Evolutionary conservation across 1,284 basidiomycete genomes (phyloP).

Genomic region (Cryptococcus sp.): DNA sequence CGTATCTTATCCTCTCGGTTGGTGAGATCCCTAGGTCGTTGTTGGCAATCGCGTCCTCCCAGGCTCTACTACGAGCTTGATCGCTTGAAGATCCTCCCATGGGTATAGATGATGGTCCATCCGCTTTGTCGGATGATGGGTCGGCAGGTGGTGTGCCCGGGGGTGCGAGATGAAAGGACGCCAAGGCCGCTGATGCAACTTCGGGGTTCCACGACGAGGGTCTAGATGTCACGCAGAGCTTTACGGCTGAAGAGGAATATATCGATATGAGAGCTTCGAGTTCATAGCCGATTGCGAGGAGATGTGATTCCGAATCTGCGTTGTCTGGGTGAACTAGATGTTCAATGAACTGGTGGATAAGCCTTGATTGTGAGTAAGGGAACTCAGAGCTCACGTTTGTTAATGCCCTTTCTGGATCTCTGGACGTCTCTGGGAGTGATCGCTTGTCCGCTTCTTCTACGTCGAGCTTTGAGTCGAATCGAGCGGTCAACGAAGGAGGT

Average conservation of each 20-base stretch:
- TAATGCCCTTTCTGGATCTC: background rate
- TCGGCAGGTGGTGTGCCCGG: background rate
- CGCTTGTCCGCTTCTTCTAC: background rate
- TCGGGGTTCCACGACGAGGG: constrained; percentile 7
- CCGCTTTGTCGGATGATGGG: background rate
- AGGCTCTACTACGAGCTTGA: constrained; percentile 5
- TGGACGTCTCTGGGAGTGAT: background rate
- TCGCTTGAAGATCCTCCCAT: background rate
- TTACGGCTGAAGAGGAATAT: constrained; percentile 65
- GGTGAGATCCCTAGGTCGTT: constrained; percentile 24
- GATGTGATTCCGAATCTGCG: constrained; percentile 27
- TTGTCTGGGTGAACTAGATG: constrained; percentile 25
- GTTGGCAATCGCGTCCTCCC: constrained; percentile 22
- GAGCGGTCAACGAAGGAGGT: no score
- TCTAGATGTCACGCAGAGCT: constrained; percentile 21
- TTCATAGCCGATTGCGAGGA: constrained; percentile 37
- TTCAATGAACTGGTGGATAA: constrained; percentile 31
- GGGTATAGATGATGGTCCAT: background rate
- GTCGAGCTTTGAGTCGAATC: no score
- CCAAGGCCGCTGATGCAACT: background rate
- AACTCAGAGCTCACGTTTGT: background rate
- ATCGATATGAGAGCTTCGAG: constrained; percentile 72
- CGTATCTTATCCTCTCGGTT: constrained; percentile 59
- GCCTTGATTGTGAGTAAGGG: background rate
- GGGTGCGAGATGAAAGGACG: background rate